A percentile compares a stretch with the other conserved stretches of the same genome.
Conservation (phyloP, 208 protist genomes). For the Leishmania martiniquensis region DNA sequence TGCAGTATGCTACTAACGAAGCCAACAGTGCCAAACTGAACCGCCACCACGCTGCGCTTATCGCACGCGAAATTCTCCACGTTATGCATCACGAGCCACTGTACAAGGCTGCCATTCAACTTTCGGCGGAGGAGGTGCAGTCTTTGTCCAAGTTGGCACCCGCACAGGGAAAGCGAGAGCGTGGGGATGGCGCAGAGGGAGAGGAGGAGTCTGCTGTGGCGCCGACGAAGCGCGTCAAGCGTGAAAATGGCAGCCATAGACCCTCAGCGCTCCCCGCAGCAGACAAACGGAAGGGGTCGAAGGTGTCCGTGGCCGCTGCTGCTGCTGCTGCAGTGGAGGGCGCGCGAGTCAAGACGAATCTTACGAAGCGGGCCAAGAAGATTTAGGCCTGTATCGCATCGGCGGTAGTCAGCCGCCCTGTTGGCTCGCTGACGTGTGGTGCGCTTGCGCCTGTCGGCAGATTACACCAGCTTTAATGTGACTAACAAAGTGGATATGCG, state of each 20-base stretch:
- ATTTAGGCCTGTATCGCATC: not conserved
- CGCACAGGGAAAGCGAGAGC: constrained; percentile 51
- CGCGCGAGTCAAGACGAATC: not conserved
- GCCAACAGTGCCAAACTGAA: constrained; percentile 52
- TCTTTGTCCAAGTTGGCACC: constrained; percentile 51
- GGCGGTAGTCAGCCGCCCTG: not conserved
- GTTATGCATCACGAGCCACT: constrained; percentile 48
- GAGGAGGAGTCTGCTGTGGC: not conserved
- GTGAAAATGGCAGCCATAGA: not conserved
- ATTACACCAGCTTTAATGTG: not conserved
- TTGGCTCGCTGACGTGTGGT: not conserved
- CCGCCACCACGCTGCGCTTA: constrained; percentile 63
- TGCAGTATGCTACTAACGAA: constrained; percentile 40
- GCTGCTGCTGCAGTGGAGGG: not conserved
- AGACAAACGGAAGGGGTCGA: constrained; percentile 1
- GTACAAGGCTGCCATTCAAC: constrained; percentile 63
- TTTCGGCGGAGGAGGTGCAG: constrained; percentile 44
- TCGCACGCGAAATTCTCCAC: constrained; percentile 80
- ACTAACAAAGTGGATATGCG: constrained; percentile 1
- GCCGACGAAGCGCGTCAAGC: constrained; percentile 16
- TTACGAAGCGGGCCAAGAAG: not conserved
- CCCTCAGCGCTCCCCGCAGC: not conserved
- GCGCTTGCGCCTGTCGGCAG: not conserved
- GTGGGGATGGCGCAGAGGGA: constrained; percentile 12
- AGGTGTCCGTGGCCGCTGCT: not conserved